Evolutionary conservation across 2,329 filamentous ascomycete species (phyloP).

Genomic region (Ustulina deusta): DNA sequence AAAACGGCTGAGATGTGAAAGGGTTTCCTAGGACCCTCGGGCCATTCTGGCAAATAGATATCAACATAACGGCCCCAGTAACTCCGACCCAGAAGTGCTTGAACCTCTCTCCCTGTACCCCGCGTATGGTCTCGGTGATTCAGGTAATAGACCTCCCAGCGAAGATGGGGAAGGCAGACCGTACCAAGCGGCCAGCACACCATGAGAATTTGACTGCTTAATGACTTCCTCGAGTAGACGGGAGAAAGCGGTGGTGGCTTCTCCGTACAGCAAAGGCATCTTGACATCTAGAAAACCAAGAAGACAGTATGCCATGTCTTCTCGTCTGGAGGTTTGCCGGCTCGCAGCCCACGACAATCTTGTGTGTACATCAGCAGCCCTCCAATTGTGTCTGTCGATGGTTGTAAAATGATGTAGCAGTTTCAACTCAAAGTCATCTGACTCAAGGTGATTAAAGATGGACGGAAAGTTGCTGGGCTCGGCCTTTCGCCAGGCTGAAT

Average conservation of each 20-base stretch:
- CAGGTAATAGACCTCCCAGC: neutral
- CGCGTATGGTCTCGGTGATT: neutral
- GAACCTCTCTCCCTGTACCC: neutral
- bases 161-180: neutral
- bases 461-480: neutral
- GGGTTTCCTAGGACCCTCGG: neutral
- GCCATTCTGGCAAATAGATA: neutral
- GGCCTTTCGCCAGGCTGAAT: neutral
- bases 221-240: conserved; percentile 25
- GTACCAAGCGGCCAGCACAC: conserved; percentile 19
- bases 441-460: neutral
- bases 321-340: conserved; percentile 32
- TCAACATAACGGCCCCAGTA: neutral
- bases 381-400: neutral
- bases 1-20: neutral
- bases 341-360: conserved; percentile 38
- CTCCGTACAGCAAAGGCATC: conserved; percentile 41
- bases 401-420: neutral
- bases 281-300: conserved; percentile 38
- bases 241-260: conserved; percentile 22
- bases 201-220: conserved; percentile 29
- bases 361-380: conserved; percentile 17
- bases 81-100: neutral
- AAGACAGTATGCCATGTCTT: conserved; percentile 40
- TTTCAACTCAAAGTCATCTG: neutral